A percentile compares a stretch with the other conserved stretches of the same genome.
phyloP scores from a whole-genome alignment of 2,329 filamentous ascomycete species.

The Dactylonectria macrodidyma region DNA sequence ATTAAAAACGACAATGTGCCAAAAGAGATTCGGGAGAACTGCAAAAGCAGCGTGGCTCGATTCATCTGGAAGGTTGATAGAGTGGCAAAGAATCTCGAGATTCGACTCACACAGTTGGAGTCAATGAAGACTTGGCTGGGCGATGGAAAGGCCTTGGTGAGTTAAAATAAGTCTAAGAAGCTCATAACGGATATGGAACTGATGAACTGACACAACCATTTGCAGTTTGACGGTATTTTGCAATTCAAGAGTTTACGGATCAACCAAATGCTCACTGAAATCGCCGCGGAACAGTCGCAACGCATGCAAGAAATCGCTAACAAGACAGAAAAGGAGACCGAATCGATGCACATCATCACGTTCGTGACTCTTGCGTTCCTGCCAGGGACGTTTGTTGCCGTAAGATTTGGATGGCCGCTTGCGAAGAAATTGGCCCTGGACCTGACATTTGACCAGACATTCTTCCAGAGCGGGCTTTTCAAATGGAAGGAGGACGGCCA shows the following conservation, averaged over 20 bases:
- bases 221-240: slow-evolving; percentile 42
- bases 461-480: slow-evolving; percentile 46
- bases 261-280: slow-evolving; percentile 41
- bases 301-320: slow-evolving; percentile 67
- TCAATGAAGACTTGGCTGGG: slow-evolving; percentile 20
- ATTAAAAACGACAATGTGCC: neutral
- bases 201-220: neutral
- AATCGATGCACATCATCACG: slow-evolving; percentile 52
- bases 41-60: neutral
- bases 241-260: slow-evolving; percentile 43
- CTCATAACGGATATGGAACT: too few species aligned
- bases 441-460: slow-evolving; percentile 44
- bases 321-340: slow-evolving; percentile 61
- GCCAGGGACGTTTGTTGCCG: slow-evolving; percentile 50
- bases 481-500: slow-evolving; percentile 2
- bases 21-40: neutral
- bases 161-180: too few species aligned
- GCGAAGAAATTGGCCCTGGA: neutral
- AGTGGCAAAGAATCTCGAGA: slow-evolving; percentile 25
- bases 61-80: slow-evolving; percentile 25
- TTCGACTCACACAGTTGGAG: slow-evolving; percentile 19
- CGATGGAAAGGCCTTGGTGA: slow-evolving; percentile 26
- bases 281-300: slow-evolving; percentile 48
- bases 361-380: slow-evolving; percentile 50
- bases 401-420: slow-evolving; percentile 36